These are phyloP conservation scores for Grammothele lineata DNA, from an alignment of 768 basidiomycete species.

Conservation along the genomic window DNA sequence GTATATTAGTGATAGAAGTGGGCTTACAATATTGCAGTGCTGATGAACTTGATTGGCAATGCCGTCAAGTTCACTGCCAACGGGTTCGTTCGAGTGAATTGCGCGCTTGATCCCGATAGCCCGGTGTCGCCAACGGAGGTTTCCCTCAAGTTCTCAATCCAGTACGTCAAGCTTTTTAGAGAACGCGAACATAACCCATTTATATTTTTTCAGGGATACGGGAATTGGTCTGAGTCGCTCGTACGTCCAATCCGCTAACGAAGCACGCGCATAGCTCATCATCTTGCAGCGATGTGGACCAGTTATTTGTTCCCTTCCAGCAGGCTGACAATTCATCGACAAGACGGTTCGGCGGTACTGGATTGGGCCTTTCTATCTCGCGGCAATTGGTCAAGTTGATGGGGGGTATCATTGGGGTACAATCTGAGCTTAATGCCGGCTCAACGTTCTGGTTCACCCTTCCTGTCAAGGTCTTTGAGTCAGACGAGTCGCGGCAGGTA, in stretches of 20 bases:
- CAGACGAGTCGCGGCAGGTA: conserved; percentile 56
- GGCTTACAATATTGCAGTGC: conserved; percentile 34
- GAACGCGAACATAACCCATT: background rate
- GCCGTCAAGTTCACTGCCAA: conserved; percentile 68
- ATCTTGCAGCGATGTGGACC: conserved; percentile 49
- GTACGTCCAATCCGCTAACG: conserved; percentile 6
- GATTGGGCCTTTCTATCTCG: conserved; percentile 70
- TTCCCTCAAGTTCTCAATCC: conserved; percentile 60
- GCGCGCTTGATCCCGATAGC: conserved; percentile 44
- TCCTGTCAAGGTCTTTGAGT: conserved; percentile 54
- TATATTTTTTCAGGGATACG: conserved; percentile 47
- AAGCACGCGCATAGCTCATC: background rate
- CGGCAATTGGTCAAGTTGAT: conserved; percentile 73
- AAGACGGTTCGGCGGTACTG: conserved; percentile 74
- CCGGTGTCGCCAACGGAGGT: conserved; percentile 39
- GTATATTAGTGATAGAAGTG: background rate
- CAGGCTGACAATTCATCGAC: conserved; percentile 80
- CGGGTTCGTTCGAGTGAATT: conserved; percentile 61
- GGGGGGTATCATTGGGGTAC: conserved; percentile 68
- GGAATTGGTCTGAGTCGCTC: conserved; percentile 62
- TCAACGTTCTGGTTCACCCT: conserved; percentile 75
- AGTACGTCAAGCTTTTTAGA: conserved; percentile 31
- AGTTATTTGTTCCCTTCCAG: conserved; percentile 70
- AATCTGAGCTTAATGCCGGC: conserved; percentile 58
- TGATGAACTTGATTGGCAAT: conserved; percentile 78